Base-by-base conservation (phyloP, 805 yeast species). In the Jamesozyma rosinii region DNA sequence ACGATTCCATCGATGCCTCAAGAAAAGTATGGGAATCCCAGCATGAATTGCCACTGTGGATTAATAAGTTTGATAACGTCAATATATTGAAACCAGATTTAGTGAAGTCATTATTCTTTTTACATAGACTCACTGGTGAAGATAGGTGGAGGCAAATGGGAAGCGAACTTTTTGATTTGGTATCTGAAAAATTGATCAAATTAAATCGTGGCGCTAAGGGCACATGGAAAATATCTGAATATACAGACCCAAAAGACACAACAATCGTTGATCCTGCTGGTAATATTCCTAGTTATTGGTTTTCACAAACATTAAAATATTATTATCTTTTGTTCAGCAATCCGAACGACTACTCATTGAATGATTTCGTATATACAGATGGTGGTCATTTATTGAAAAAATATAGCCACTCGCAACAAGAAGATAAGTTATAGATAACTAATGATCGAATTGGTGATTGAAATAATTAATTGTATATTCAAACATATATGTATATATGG, bases 61-160 rank as follows among this genome's bases (percentile, higher is more conserved):
- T 67, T 32, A 63, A 65, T 46, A 52, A 55, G 4, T 48, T 61
- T 43, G 57, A 70, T 2, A 45, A 64, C 37, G 21, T 19, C 8
- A 75, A 67, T 46, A 57, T 74, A n/a, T 58, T 79, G 19, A 67
- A 82, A 19, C 81, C 85, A 0, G 81, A 78, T 52, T 71, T 79
- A 17, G 70, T 79, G 37, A 83, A 79, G 54, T 74, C 83, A 0
- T 66, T 81, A 3, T 75, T 75, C 49, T 71, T 74, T 52, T 63
- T 79, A 62, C 79, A 75, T 50, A 66, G 84, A 44, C 67, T 76
- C 40, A 79, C 83, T 0, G 81, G 81, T 5, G 81, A 79, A 44
- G 51, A 66, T 1, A 62, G 64, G 48, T 80, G 83, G 76, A 72
- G 79, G 46, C 69, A 70, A 2, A 63, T 69, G 49, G 84, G 82